Evolutionary conservation across 495 filamentous ascomycete genomes (phyloP), one percentile per base, ranked within the genome.

Genomic region (Schizothecium vesticola): DNA sequence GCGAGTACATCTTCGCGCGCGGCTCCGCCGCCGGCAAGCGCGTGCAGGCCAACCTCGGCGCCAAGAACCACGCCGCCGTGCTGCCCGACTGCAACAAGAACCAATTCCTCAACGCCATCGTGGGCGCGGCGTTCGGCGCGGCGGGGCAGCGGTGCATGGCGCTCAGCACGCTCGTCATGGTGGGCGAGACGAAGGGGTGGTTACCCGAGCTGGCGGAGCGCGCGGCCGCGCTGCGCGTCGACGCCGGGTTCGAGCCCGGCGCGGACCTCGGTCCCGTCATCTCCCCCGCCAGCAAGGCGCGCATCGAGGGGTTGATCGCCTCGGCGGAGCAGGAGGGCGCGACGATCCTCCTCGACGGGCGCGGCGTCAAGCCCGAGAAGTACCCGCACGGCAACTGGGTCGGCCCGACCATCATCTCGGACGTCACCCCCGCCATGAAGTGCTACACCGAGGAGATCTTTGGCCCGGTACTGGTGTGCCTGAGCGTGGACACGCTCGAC

Each of bases 391-490:
- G 95, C 70, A 98, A 98, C 83, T 99, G 92, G 86, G 86, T 97
- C 76, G 94, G 87, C 16, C 95, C 95, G 19, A 99, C 95, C 12
- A 91, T 99, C 77, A 97, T 99, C 80, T 87, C 91, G 70, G 91
- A 96, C 79, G 94, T 99, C 29, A 96, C 90, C 63, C 87, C 91
- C 0, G 82, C 91, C 64, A 98, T 98, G 96, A 85, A 83, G 71
- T 99, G 95, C 86, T 99, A 99, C 85, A 88, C 80, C 64, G 91
- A 97, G 77, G 95, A 99, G 78, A 97, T 99, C 79, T 99, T 99
- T 76, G 95, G 95, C 4, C 95, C 95, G 2, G 95, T 99, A 29
- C 85, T 97, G 51, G 90, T 97, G 51, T 93, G 91, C 80, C 78
- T 95, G 16, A 91, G 93, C 73, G 89, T 90, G 16, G 88, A 90